Conservation (phyloP, 2,329 filamentous ascomycete genomes). For the Neofusicoccum kwambonambiense region DNA sequence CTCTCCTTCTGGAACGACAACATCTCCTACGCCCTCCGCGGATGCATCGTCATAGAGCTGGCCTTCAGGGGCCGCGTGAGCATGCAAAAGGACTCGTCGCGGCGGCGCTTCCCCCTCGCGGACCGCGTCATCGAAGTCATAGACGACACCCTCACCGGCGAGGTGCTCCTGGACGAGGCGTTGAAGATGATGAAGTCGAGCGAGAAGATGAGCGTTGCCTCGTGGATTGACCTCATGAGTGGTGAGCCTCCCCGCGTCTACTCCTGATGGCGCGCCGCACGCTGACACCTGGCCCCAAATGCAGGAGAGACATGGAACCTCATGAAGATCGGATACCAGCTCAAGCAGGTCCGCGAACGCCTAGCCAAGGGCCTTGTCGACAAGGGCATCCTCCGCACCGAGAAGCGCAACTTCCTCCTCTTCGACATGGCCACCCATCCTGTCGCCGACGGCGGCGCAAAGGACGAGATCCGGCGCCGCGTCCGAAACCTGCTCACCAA, state of each 20-base stretch:
- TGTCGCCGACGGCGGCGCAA: conserved; percentile 91
- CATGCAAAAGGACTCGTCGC: conserved; percentile 95
- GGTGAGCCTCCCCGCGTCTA: conserved; percentile 57
- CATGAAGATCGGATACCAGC: conserved; percentile 99
- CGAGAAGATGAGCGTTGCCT: conserved; percentile 99
- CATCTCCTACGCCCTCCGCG: conserved; percentile 95
- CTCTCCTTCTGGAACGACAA: conserved; percentile 99
- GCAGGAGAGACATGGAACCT: conserved; percentile 98
- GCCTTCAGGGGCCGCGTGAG: conserved; percentile 93
- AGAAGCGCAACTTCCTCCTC: conserved; percentile 98
- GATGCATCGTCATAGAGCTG: conserved; percentile 97
- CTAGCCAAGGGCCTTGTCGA: conserved; percentile 96
- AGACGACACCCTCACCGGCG: conserved; percentile 92
- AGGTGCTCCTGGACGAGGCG: conserved; percentile 94
- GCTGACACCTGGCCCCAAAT: conserved; percentile 24
- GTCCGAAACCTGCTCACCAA: conserved; percentile 91
- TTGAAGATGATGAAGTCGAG: conserved; percentile 99
- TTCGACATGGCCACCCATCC: conserved; percentile 99
- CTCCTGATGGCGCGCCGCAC: neutral
- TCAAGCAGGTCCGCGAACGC: conserved; percentile 98
- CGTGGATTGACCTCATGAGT: conserved; percentile 99
- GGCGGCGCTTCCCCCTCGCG: conserved; percentile 86
- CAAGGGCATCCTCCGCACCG: conserved; percentile 96
- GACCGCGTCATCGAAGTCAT: conserved; percentile 96
- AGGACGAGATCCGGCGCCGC: conserved; percentile 92